phyloP scores from a whole-genome alignment of 345 rosid genomes.

The Brassica rapa region DNA sequence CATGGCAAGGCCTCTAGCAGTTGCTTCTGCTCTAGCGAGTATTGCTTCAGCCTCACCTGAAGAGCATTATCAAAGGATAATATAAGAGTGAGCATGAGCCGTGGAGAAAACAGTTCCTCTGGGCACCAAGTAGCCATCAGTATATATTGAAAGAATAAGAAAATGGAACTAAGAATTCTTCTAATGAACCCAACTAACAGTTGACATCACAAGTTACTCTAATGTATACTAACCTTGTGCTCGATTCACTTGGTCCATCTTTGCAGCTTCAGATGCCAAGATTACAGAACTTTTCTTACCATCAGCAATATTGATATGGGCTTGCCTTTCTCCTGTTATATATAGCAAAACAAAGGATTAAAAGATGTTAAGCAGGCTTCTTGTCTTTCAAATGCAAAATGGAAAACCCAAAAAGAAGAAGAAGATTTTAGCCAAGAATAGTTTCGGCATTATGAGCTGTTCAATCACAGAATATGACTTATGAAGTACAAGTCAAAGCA shows the following conservation, averaged over 20 bases:
- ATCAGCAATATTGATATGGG: conserved; percentile 80
- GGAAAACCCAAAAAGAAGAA: not conserved
- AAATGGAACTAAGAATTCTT: not conserved
- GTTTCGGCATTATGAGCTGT: conserved; percentile 5
- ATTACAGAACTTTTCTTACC: conserved; percentile 75
- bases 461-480: conserved; percentile 17
- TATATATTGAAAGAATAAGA: not conserved
- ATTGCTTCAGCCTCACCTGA: conserved; percentile 96
- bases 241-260: conserved; percentile 73
- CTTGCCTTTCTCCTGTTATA: conserved; percentile 47
- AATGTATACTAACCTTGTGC: conserved; percentile 57
- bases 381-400: not conserved
- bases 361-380: not conserved
- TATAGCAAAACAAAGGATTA: not conserved
- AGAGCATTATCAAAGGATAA: conserved; percentile 17
- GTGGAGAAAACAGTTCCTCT: conserved; percentile 8
- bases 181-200: conserved; percentile 5
- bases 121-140: not conserved
- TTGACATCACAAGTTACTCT: conserved; percentile 7
- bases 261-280: conserved; percentile 75
- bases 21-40: conserved; percentile 83
- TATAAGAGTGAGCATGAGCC: not conserved
- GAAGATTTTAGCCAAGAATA: not conserved
- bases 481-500: not conserved
- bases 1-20: conserved; percentile 69